Evolutionary conservation across 768 basidiomycete genomes (phyloP).

Genomic region (Antrodiella citrinella): DNA sequence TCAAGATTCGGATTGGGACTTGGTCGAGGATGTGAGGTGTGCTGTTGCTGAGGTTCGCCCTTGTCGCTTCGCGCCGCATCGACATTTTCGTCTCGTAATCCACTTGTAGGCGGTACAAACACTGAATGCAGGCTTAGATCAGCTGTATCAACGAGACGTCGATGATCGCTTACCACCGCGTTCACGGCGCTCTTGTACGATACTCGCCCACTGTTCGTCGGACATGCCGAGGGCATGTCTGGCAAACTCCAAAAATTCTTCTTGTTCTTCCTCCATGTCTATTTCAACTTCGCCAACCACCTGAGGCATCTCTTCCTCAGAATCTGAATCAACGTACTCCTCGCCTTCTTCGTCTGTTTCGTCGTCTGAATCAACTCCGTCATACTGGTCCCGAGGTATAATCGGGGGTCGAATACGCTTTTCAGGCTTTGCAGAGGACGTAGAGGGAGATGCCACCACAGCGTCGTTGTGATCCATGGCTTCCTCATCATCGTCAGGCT

Average conservation of each 20-base stretch:
- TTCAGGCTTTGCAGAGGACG: constrained; percentile 13
- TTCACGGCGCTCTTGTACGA: constrained; percentile 65
- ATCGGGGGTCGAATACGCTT: constrained; percentile 68
- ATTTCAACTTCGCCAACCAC: constrained; percentile 80
- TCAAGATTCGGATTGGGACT: constrained; percentile 64
- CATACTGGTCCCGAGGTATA: constrained; percentile 75
- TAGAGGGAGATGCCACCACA: not conserved
- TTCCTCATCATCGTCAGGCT: constrained; percentile 33
- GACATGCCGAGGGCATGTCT: constrained; percentile 84
- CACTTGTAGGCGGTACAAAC: not conserved
- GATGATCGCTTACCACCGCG: constrained; percentile 68
- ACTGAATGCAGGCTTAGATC: not conserved
- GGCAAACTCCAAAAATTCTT: constrained; percentile 93
- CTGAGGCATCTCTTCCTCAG: constrained; percentile 77
- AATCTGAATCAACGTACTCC: constrained; percentile 40
- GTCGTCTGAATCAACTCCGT: constrained; percentile 91
- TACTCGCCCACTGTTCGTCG: constrained; percentile 85
- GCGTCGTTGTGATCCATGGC: constrained; percentile 3
- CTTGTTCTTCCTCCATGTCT: constrained; percentile 89
- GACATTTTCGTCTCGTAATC: too few relatives aligned
- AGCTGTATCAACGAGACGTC: not conserved
- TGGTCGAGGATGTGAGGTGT: constrained; percentile 30
- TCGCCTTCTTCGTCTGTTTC: constrained; percentile 63
- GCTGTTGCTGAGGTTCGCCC: constrained; percentile 4
- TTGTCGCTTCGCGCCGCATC: too few relatives aligned